Evolutionary conservation across 805 yeast genomes (phyloP), one percentile per base, ranked within the genome.

Genomic region (Zygoascus tannicola): DNA sequence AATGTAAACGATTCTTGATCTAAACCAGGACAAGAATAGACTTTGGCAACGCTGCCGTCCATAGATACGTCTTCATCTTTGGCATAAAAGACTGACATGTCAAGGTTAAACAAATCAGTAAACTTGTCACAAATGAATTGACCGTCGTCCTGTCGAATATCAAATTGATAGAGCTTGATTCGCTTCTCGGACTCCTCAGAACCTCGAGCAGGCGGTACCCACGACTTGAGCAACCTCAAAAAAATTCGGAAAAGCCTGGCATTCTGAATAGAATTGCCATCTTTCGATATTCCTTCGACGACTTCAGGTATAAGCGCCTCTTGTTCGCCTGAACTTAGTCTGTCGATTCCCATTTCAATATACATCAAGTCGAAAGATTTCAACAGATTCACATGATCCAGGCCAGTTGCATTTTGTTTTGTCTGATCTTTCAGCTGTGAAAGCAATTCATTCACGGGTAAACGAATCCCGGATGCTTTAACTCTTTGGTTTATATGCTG

Each of bases 401-500:
- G 10, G n/a, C 36, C 20, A n/a, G 43, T 41, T 22, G 52, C 47
- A 4, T 42, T 50, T 8, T 38, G 44, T 22, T 71, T 55, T n/a
- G 67, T 66, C 0, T 87, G 85, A 2, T 46, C 44, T 49, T 75
- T 71, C 4, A 78, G 83, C 58, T 86, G 95, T 1, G 66, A 63
- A 21, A 87, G 47, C 33, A 88, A 66, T 36, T 79, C 73, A 16
- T 64, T 66, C 0, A 78, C 70, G 0, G 97, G 97, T 19, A 87
- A 58, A 51, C 69, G 66, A n/a, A 85, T 45, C 59, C 49, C 22
- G 68, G 65, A 18, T 78, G 69, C 73, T n/a, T n/a, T n/a, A 44
- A 85, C 64, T 41, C 95, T 69, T 0, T 85, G 78, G 41, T 82
- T 69, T 12, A 85, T 55, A 56, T 84, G 80, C 47, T 78, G 78